Base-by-base conservation (phyloP, 169 alveolate genomes). In the Amoebophrya sp. region DNA sequence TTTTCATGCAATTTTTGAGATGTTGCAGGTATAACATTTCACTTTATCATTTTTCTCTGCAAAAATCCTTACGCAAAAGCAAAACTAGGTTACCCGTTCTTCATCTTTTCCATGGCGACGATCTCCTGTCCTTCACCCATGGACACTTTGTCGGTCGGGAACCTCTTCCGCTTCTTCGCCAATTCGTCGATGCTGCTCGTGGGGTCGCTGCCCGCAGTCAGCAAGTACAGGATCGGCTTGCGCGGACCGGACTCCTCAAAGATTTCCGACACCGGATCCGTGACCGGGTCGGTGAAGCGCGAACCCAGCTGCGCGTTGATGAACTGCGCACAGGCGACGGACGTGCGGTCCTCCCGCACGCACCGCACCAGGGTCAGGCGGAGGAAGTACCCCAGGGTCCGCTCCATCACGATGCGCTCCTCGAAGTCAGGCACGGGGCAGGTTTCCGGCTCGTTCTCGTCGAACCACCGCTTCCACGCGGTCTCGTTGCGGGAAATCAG, bases 51-150 rank as follows among this genome's bases (percentile, higher is more conserved):
- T n/a, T n/a, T n/a, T n/a, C n/a, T n/a, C n/a, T n/a, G n/a, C n/a
- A n/a, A n/a, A n/a, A n/a, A n/a, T n/a, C n/a, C n/a, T n/a, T 7
- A 14, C 55, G 55, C 55, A 41, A 41, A 41, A 14, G 14, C 23
- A 14, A 2, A 2, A 7, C 23, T 41, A 41, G 14, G 55, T 2
- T 7, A 41, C 18, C 38, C 98, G 89, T 94, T 95, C 93, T 96
- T 95, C 92, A 97, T 97, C 89, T 95, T 96, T 89, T 96, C 97
- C 77, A 95, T 93, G 25, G 99, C 99, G 39, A 97, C 96, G 89
- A 95, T 96, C 92, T 97, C 98, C 93, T 96, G 98, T 77, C 99
- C 99, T 95, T 98, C 99, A 47, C 99, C 99, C 99, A 98, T 97
- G 77, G 99, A 97, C 40, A 92, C 94, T 94, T 96, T 97, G 93